Conservation (phyloP, 768 basidiomycete species). For the Mycena belliarum region DNA sequence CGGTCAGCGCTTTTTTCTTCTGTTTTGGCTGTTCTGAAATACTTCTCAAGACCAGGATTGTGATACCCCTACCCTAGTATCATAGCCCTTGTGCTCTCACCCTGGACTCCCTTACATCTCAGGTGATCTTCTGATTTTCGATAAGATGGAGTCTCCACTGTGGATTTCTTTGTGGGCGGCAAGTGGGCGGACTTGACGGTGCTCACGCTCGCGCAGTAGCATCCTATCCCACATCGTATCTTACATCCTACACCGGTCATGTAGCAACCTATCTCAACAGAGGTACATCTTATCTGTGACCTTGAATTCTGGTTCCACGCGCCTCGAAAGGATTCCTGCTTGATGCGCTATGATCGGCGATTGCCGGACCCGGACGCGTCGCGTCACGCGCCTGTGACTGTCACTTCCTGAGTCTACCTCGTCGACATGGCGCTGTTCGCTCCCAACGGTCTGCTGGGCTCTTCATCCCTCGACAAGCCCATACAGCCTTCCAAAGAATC, state of each 20-base stretch:
- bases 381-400: not conserved
- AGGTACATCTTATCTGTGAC: too few species aligned
- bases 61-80: too few species aligned
- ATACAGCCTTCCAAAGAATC: not conserved
- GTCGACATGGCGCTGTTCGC: conserved; percentile 24
- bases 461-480: conserved; percentile 6
- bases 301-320: too few species aligned
- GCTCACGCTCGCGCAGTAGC: not conserved
- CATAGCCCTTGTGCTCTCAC: too few species aligned
- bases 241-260: not conserved
- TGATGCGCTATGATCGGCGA: not conserved
- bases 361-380: not conserved
- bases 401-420: not conserved
- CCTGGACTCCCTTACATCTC: too few species aligned
- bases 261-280: not conserved
- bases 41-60: too few species aligned
- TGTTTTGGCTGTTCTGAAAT: too few species aligned
- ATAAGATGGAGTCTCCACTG: too few species aligned
- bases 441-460: conserved; percentile 34
- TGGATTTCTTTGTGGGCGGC: too few species aligned
- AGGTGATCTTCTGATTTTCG: too few species aligned
- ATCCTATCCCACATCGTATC: not conserved
- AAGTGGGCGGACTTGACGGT: too few species aligned
- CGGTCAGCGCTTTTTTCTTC: not conserved
- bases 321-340: not conserved